Evolutionary conservation across 352 stramenopile genomes (phyloP).

Genomic region (Globisporangium rhizosaccharum): DNA sequence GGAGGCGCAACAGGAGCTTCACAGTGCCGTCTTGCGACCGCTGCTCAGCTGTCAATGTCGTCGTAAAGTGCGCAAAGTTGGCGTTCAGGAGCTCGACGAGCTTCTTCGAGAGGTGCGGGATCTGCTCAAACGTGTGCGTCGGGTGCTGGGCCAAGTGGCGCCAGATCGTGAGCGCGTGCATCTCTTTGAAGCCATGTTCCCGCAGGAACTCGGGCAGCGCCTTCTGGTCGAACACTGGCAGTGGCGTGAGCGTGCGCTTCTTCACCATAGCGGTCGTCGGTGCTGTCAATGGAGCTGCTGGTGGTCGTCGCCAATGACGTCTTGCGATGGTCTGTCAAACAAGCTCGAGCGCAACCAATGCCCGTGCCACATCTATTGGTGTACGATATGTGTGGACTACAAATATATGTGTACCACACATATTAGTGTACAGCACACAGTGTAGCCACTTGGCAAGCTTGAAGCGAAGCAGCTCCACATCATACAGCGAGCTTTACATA

Average conservation of each 20-base stretch:
- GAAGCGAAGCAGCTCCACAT: too few relatives aligned
- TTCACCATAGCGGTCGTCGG: constrained; percentile 53
- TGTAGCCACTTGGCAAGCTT: too few relatives aligned
- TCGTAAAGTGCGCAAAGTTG: constrained; percentile 80
- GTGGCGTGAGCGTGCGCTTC: constrained; percentile 71
- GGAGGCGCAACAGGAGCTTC: constrained; percentile 87
- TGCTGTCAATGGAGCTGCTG: not conserved
- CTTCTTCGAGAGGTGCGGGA: constrained; percentile 52
- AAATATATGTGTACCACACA: too few relatives aligned
- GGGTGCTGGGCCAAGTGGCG: constrained; percentile 60
- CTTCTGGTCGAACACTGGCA: constrained; percentile 69
- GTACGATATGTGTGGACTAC: too few relatives aligned
- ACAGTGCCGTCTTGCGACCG: constrained; percentile 83
- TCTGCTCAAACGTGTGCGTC: constrained; percentile 47
- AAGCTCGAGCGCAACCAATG: too few relatives aligned
- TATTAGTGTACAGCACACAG: too few relatives aligned
- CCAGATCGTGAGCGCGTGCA: constrained; percentile 77
- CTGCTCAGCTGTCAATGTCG: constrained; percentile 68
- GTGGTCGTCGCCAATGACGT: too few relatives aligned
- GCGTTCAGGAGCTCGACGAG: constrained; percentile 49
- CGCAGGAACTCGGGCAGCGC: constrained; percentile 60
- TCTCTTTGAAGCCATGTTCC: constrained; percentile 62
- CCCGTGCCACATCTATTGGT: too few relatives aligned
- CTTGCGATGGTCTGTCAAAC: too few relatives aligned
- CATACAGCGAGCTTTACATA: too few relatives aligned